Evolutionary conservation across 768 basidiomycete species (phyloP).

Genomic region (Chiua virens): DNA sequence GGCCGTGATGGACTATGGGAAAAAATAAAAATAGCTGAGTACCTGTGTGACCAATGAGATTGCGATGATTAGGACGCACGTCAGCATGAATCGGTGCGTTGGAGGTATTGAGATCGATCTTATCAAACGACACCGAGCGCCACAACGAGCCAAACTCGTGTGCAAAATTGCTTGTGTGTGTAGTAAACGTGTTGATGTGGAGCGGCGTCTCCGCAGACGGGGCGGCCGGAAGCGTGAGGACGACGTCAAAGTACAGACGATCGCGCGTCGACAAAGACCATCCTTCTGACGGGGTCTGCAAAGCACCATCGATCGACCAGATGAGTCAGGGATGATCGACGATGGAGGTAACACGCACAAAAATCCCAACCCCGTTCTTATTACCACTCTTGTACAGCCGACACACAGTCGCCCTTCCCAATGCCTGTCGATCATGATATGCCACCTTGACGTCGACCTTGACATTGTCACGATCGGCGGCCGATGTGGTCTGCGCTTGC

Average conservation of each 20-base stretch:
- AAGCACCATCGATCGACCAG: not conserved
- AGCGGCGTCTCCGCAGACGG: constrained; percentile 9
- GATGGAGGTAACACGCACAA: constrained; percentile 23
- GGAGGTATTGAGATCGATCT: constrained; percentile 20
- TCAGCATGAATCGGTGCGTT: constrained; percentile 27
- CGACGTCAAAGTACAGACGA: constrained; percentile 28
- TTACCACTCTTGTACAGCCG: constrained; percentile 25
- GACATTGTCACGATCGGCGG: constrained; percentile 10
- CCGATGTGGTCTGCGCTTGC: constrained; percentile 10
- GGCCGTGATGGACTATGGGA: constrained; percentile 32
- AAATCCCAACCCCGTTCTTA: constrained; percentile 38
- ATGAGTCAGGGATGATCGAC: not conserved
- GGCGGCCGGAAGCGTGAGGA: constrained; percentile 29
- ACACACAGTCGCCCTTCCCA: constrained; percentile 33
- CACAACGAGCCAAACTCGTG: constrained; percentile 31
- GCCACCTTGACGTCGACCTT: constrained; percentile 30
- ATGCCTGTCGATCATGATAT: constrained; percentile 23
- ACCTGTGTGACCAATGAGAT: not conserved
- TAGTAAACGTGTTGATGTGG: constrained; percentile 28
- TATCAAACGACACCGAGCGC: constrained; percentile 27
- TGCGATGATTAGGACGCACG: constrained; percentile 21
- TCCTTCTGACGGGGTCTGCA: constrained; percentile 18
- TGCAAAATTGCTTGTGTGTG: constrained; percentile 28
- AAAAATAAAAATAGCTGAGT: not conserved
- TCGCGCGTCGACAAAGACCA: constrained; percentile 3